These are phyloP conservation scores for Paramecium caudatum DNA, from an alignment of 73 alveolate species.

Conservation along the genomic window DNA sequence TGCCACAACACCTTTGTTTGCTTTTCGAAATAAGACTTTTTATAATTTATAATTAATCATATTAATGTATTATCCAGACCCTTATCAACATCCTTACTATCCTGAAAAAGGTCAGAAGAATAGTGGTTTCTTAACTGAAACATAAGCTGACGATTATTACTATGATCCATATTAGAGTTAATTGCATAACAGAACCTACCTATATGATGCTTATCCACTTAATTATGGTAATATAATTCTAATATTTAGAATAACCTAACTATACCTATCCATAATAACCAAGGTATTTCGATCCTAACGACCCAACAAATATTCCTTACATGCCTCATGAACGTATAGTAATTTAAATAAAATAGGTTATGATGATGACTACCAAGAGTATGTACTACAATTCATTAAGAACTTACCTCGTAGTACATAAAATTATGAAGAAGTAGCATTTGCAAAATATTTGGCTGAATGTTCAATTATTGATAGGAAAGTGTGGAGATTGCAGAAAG, in stretches of 20 bases:
- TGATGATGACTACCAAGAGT: slow-evolving; percentile 57
- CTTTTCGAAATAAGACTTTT: slow-evolving; percentile 39
- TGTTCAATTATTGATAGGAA: slow-evolving; percentile 60
- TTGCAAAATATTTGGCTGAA: slow-evolving; percentile 67
- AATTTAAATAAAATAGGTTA: neutral
- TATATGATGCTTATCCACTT: neutral
- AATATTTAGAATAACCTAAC: neutral
- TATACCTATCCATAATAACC: neutral
- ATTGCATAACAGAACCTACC: slow-evolving; percentile 7
- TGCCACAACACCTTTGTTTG: slow-evolving; percentile 7
- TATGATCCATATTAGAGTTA: slow-evolving; percentile 24
- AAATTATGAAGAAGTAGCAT: slow-evolving; percentile 46
- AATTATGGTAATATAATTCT: neutral
- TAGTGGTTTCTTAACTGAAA: slow-evolving; percentile 15
- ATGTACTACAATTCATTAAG: slow-evolving; percentile 18
- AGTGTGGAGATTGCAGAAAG: neutral
- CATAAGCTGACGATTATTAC: neutral
- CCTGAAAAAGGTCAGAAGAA: neutral
- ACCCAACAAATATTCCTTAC: slow-evolving; percentile 53
- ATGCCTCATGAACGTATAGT: slow-evolving; percentile 51
- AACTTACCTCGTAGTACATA: neutral
- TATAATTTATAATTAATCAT: slow-evolving; percentile 43
- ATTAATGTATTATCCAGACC: slow-evolving; percentile 46
- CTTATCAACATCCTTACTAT: neutral
- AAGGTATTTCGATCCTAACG: slow-evolving; percentile 54